Conservation (phyloP, 371 early-diverging fungal genomes). For the Mortierella sp. region DNA sequence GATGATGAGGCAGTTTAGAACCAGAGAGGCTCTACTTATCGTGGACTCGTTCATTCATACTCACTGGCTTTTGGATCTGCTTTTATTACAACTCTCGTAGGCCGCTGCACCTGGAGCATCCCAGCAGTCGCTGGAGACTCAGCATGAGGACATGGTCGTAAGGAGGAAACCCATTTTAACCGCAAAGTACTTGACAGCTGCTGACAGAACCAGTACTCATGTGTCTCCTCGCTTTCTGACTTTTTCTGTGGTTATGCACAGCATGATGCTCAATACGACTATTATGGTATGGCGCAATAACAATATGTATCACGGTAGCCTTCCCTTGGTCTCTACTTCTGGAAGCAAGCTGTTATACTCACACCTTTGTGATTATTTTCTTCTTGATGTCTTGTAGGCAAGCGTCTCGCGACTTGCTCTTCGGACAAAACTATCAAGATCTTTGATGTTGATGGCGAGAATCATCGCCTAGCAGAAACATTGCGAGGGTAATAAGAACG, state of each 20-base stretch:
- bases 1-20: no score
- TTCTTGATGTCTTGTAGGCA: slow-evolving; percentile 67
- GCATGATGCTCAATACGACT: slow-evolving; percentile 99
- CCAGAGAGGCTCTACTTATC: no score
- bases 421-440: slow-evolving; percentile 94
- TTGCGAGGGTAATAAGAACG: slow-evolving; percentile 74
- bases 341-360: no score
- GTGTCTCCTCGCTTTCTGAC: no score
- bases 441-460: slow-evolving; percentile 89
- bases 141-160: slow-evolving; percentile 96
- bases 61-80: no score
- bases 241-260: slow-evolving; percentile 30
- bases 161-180: slow-evolving; percentile 21
- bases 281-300: slow-evolving; percentile 79
- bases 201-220: background rate
- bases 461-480: slow-evolving; percentile 81
- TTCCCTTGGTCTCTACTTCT: no score
- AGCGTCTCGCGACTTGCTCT: slow-evolving; percentile 96
- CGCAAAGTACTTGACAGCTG: background rate
- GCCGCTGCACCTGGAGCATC: slow-evolving; percentile 7
- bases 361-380: no score
- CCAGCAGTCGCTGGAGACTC: slow-evolving; percentile 82
- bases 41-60: no score
- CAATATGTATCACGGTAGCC: no score
- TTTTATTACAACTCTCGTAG: no score